These are phyloP conservation scores for Cladosporium sp. DNA, from an alignment of 2,329 filamentous ascomycete genomes.

Conservation along the genomic window DNA sequence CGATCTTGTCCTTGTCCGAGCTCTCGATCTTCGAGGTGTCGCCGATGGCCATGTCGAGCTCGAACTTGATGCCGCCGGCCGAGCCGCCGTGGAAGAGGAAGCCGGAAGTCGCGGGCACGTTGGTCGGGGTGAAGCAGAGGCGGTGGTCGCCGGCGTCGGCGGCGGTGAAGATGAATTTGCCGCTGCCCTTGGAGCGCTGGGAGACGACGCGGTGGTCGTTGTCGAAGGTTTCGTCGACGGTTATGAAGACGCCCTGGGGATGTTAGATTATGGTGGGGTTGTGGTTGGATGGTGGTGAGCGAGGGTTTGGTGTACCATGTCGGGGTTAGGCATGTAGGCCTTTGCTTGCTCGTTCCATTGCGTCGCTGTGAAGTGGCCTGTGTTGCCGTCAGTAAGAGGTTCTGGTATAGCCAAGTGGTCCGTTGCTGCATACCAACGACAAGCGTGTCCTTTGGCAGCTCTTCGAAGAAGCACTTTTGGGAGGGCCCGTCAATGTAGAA, in stretches of 20 bases:
- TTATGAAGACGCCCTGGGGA: constrained; percentile 73
- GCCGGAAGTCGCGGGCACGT: constrained; percentile 65
- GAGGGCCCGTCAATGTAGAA: constrained; percentile 87
- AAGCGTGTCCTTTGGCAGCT: constrained; percentile 93
- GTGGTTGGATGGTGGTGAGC: not conserved
- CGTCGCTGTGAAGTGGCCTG: constrained; percentile 81
- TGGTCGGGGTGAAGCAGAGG: constrained; percentile 88
- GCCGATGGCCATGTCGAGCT: constrained; percentile 88
- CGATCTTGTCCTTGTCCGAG: constrained; percentile 88
- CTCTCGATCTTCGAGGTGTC: constrained; percentile 93
- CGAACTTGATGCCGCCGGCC: constrained; percentile 78
- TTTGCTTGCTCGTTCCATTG: constrained; percentile 73
- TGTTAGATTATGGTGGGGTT: constrained; percentile 12
- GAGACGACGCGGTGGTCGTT: constrained; percentile 95
- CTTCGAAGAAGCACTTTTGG: constrained; percentile 97
- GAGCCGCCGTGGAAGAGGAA: constrained; percentile 69
- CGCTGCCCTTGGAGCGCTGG: constrained; percentile 71
- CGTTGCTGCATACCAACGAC: constrained; percentile 68
- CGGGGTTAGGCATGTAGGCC: constrained; percentile 70
- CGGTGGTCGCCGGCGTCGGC: constrained; percentile 94
- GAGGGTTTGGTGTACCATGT: constrained; percentile 39
- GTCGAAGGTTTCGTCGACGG: constrained; percentile 96
- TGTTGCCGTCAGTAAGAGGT: not conserved
- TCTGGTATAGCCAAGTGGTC: not conserved
- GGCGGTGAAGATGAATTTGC: constrained; percentile 93